phyloP scores from a whole-genome alignment of 208 protist species.

The Wallacemonas sp. region DNA sequence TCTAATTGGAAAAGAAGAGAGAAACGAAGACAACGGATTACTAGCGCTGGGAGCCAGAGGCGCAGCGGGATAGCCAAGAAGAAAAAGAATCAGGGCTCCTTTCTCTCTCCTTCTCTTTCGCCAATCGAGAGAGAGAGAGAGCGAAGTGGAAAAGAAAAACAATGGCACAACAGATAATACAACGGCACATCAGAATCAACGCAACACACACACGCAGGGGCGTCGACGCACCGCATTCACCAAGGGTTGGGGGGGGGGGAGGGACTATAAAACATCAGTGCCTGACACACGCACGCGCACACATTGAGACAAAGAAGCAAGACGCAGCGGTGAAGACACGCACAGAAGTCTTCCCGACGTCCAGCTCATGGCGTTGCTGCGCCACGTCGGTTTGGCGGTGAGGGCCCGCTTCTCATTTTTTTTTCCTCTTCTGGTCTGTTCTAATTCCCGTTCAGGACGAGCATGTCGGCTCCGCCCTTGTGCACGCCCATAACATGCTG shows the following conservation, averaged over 20 bases:
- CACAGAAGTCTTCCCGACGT: neutral
- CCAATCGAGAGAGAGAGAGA: neutral
- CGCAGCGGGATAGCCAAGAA: no score
- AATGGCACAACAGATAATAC: slow-evolving; percentile 10
- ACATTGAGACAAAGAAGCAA: neutral
- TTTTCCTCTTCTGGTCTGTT: neutral
- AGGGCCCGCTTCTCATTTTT: slow-evolving; percentile 11
- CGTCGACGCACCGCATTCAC: neutral
- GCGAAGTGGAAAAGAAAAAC: slow-evolving; percentile 8
- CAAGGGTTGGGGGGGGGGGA: neutral
- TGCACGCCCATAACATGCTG: slow-evolving; percentile 40
- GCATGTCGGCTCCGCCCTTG: slow-evolving; percentile 20
- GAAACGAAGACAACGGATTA: no score
- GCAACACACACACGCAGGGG: neutral
- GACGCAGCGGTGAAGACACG: neutral
- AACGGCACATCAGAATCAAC: neutral
- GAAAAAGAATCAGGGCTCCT: no score
- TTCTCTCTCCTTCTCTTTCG: slow-evolving; percentile 4
- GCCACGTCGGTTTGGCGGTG: no score
- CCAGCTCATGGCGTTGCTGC: no score
- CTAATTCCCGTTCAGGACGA: slow-evolving; percentile 59
- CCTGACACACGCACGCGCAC: neutral
- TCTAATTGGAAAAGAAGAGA: no score
- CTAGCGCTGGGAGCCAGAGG: no score
- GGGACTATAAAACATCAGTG: slow-evolving; percentile 1